These are phyloP conservation scores for Debaryomyces singareniensis DNA, from an alignment of 1,139 yeast genomes.

Conservation along the genomic window DNA sequence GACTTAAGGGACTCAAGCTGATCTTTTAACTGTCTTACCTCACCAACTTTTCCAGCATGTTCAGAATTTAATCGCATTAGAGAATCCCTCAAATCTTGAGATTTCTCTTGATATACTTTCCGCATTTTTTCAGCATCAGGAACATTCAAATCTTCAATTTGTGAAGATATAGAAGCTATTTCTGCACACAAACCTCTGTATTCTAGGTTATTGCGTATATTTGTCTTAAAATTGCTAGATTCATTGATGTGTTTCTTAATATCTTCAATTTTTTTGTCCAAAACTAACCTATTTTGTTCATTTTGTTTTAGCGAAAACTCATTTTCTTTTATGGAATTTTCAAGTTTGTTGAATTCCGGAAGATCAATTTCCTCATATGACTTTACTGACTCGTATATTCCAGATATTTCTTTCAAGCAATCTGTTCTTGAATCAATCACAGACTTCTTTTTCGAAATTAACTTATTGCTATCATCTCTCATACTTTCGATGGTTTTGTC, in stretches of 20 bases:
- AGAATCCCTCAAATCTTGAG: conserved; percentile 46
- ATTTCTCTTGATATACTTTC: conserved; percentile 55
- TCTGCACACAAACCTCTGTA: conserved; percentile 24
- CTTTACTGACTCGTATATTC: background rate
- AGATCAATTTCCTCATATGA: conserved; percentile 8
- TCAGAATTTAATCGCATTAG: conserved; percentile 57
- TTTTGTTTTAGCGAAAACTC: conserved; percentile 9
- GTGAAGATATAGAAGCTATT: conserved; percentile 20
- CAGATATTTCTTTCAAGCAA: background rate
- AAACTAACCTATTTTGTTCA: conserved; percentile 3
- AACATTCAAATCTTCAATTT: conserved; percentile 31
- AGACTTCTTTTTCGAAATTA: background rate
- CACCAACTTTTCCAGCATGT: conserved; percentile 79
- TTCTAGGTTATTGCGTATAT: conserved; percentile 36
- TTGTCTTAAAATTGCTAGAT: conserved; percentile 29
- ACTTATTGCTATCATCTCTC: background rate
- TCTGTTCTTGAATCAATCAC: background rate
- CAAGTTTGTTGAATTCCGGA: conserved; percentile 17
- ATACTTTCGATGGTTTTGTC: conserved; percentile 2
- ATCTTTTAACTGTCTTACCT: conserved; percentile 73
- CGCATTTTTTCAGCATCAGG: conserved; percentile 62
- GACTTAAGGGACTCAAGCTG: conserved; percentile 51
- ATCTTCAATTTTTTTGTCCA: conserved; percentile 11
- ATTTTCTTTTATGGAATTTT: conserved; percentile 29
- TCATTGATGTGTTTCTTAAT: conserved; percentile 28